These are phyloP conservation scores for Exidia glandulosa DNA, from an alignment of 768 basidiomycete genomes.

Conservation along the genomic window DNA sequence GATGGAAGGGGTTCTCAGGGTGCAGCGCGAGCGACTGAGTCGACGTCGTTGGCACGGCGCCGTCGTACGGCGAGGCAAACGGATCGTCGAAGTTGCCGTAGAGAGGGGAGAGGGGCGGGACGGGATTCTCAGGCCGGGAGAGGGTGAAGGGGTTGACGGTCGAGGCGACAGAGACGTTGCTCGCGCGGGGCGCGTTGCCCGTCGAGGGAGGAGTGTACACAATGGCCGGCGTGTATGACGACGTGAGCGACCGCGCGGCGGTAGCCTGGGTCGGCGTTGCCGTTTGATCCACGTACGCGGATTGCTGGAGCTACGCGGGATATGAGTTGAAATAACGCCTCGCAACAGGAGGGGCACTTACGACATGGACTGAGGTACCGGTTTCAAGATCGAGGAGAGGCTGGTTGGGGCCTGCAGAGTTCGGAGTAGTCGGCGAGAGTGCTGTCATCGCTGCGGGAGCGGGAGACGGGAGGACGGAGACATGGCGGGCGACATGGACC, in stretches of 20 bases:
- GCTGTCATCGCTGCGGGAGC: too few species aligned
- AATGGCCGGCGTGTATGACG: not conserved
- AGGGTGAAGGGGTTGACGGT: not conserved
- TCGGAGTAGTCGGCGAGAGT: too few species aligned
- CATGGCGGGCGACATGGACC: too few species aligned
- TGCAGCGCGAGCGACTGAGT: not conserved
- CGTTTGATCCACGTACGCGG: too few species aligned
- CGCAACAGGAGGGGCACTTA: too few species aligned
- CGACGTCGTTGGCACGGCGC: not conserved
- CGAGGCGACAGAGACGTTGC: not conserved
- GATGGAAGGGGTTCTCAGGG: not conserved
- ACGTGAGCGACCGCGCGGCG: not conserved
- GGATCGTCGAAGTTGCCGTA: not conserved
- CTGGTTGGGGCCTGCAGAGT: too few species aligned
- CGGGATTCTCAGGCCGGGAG: not conserved
- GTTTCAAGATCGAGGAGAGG: too few species aligned
- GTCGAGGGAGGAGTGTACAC: not conserved
- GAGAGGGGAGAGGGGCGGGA: not conserved
- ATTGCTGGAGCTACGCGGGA: too few species aligned
- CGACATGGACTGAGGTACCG: too few species aligned
- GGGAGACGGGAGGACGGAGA: too few species aligned
- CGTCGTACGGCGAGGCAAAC: not conserved
- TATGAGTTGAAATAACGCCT: too few species aligned
- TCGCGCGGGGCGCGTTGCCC: not conserved
- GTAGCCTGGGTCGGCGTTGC: too few species aligned